Conservation (phyloP, 352 stramenopile species). For the Plasmopara halstedii region DNA sequence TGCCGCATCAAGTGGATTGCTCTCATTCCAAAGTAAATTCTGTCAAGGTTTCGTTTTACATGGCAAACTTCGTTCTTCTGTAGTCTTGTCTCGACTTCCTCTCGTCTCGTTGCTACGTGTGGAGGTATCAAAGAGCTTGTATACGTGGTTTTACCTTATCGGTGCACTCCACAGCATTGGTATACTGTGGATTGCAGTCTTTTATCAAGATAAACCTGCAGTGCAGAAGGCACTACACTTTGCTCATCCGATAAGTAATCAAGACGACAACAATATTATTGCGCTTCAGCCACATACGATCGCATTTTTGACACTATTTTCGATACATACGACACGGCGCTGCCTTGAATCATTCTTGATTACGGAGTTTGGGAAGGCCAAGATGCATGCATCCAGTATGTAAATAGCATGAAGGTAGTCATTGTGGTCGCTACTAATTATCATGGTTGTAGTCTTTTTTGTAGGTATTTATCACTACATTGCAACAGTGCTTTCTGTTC, state of each 20-base stretch:
- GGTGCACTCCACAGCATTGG: slow-evolving; percentile 41
- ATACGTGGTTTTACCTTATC: slow-evolving; percentile 70
- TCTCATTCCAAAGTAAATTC: slow-evolving; percentile 30
- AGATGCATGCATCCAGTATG: slow-evolving; percentile 48
- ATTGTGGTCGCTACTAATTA: slow-evolving; percentile 6
- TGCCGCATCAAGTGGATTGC: slow-evolving; percentile 18
- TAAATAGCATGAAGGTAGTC: background rate
- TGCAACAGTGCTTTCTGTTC: slow-evolving; percentile 33
- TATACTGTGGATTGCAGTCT: slow-evolving; percentile 20
- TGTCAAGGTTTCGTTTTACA: slow-evolving; percentile 34
- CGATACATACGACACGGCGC: slow-evolving; percentile 40
- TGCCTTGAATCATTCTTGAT: slow-evolving; percentile 55
- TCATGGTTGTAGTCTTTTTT: slow-evolving; percentile 27
- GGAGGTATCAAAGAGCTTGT: slow-evolving; percentile 49
- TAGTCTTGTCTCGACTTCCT: slow-evolving; percentile 19
- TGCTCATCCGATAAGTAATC: slow-evolving; percentile 15
- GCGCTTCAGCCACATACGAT: slow-evolving; percentile 33
- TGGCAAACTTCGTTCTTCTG: slow-evolving; percentile 29
- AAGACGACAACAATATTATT: slow-evolving; percentile 4
- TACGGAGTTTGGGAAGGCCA: slow-evolving; percentile 58
- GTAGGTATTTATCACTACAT: slow-evolving; percentile 61
- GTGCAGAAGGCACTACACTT: slow-evolving; percentile 28
- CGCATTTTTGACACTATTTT: slow-evolving; percentile 42
- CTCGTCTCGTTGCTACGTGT: slow-evolving; percentile 23
- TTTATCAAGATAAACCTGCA: slow-evolving; percentile 23